These are phyloP conservation scores for Huntiella savannae DNA, from an alignment of 2,329 filamentous ascomycete species.

Conservation along the genomic window DNA sequence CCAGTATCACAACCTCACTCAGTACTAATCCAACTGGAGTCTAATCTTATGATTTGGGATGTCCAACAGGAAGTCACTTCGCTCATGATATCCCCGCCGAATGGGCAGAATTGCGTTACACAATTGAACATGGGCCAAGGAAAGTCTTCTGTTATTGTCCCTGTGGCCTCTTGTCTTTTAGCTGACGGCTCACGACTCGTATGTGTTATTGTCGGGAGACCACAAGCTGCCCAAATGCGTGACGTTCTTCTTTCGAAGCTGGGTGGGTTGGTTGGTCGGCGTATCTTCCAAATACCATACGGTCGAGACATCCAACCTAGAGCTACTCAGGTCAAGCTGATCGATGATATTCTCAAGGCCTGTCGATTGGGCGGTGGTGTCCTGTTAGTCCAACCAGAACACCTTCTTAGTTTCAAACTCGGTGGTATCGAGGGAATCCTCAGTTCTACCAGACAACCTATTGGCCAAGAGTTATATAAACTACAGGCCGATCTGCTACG, in stretches of 20 bases:
- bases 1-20: slow-evolving; percentile 34
- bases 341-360: slow-evolving; percentile 15
- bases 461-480: slow-evolving; percentile 19
- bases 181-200: slow-evolving; percentile 32
- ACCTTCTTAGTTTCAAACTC: slow-evolving; percentile 43
- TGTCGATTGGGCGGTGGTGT: slow-evolving; percentile 33
- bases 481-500: slow-evolving; percentile 26
- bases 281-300: slow-evolving; percentile 39
- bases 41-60: slow-evolving; percentile 37
- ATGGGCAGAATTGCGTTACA: slow-evolving; percentile 31
- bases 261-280: slow-evolving; percentile 34
- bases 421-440: slow-evolving; percentile 32
- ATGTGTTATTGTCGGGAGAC: slow-evolving; percentile 40
- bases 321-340: slow-evolving; percentile 20
- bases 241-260: slow-evolving; percentile 35
- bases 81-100: slow-evolving; percentile 30
- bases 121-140: slow-evolving; percentile 57
- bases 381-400: slow-evolving; percentile 42
- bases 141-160: slow-evolving; percentile 50
- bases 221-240: slow-evolving; percentile 41
- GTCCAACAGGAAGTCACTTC: slow-evolving; percentile 38
- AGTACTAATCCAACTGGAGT: slow-evolving; percentile 46
- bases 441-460: not conserved
- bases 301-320: slow-evolving; percentile 27
- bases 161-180: slow-evolving; percentile 36